Evolutionary conservation across 495 filamentous ascomycete genomes (phyloP).

Genomic region (Hypoxylon rickii): DNA sequence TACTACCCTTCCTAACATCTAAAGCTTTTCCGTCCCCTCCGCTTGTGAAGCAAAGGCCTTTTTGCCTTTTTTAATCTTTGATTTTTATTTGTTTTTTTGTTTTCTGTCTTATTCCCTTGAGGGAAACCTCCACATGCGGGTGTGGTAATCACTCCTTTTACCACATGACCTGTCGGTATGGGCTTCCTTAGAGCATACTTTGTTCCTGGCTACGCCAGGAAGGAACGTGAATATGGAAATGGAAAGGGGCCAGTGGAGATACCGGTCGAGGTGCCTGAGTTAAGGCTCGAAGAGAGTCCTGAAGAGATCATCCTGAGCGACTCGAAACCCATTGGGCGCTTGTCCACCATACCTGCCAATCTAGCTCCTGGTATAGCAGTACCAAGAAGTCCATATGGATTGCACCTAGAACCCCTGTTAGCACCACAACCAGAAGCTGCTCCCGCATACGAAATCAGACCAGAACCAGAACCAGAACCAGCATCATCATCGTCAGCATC

Average conservation of each 20-base stretch:
- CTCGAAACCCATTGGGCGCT: not conserved
- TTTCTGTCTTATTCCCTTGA: no score
- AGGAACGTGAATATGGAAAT: conserved; percentile 10
- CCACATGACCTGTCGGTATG: conserved; percentile 22
- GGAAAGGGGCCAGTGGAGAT: conserved; percentile 7
- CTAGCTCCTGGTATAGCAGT: conserved; percentile 8
- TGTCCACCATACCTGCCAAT: not conserved
- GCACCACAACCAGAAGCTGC: conserved; percentile 15
- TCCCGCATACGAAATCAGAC: no score
- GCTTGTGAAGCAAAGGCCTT: not conserved
- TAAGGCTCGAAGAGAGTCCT: no score
- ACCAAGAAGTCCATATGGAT: conserved; percentile 13
- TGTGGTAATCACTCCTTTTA: conserved; percentile 18
- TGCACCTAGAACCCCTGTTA: not conserved
- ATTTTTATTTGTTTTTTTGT: no score
- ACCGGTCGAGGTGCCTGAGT: not conserved
- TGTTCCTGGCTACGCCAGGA: conserved; percentile 27
- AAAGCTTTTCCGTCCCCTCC: not conserved
- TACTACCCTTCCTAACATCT: not conserved
- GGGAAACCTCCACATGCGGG: conserved; percentile 7
- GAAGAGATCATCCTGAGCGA: not conserved
- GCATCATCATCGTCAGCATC: not conserved
- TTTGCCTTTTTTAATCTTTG: not conserved
- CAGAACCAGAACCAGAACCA: not conserved
- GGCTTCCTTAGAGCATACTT: conserved; percentile 40